These are phyloP conservation scores for Cynara cardunculus DNA, from an alignment of 129 eudicot genomes.

Conservation along the genomic window DNA sequence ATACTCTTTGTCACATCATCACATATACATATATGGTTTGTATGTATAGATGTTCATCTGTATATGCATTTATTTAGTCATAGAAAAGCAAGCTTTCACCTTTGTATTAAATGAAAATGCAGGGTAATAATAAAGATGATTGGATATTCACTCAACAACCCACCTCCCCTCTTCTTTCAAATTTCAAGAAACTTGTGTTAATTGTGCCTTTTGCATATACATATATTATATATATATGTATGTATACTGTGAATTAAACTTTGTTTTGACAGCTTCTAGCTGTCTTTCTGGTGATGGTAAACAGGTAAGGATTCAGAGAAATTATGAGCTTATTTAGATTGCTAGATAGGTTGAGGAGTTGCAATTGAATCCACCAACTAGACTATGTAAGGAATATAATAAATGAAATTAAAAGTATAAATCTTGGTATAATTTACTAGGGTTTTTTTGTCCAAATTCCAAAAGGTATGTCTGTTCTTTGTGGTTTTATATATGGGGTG, in stretches of 20 bases:
- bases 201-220: conserved; percentile 27
- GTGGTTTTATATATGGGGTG: conserved; percentile 19
- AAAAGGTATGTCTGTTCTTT: conserved; percentile 50
- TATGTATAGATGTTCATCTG: conserved; percentile 36
- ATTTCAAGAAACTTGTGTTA: conserved; percentile 36
- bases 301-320: conserved; percentile 39
- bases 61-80: conserved; percentile 47
- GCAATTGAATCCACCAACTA: conserved; percentile 28
- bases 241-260: conserved; percentile 7
- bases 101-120: conserved; percentile 37
- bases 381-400: not conserved
- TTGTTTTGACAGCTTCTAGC: conserved; percentile 47
- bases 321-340: conserved; percentile 40
- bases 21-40: conserved; percentile 12
- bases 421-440: conserved; percentile 17
- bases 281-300: conserved; percentile 42
- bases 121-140: conserved; percentile 42
- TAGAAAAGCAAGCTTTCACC: conserved; percentile 29
- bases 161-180: conserved; percentile 38
- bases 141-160: conserved; percentile 39
- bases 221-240: not conserved
- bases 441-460: conserved; percentile 33
- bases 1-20: conserved; percentile 39
- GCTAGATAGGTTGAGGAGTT: conserved; percentile 43
- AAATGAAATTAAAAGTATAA: not conserved